phyloP scores from a whole-genome alignment of 2,329 filamentous ascomycete genomes.

The Ploettnerulaceae sp. region DNA sequence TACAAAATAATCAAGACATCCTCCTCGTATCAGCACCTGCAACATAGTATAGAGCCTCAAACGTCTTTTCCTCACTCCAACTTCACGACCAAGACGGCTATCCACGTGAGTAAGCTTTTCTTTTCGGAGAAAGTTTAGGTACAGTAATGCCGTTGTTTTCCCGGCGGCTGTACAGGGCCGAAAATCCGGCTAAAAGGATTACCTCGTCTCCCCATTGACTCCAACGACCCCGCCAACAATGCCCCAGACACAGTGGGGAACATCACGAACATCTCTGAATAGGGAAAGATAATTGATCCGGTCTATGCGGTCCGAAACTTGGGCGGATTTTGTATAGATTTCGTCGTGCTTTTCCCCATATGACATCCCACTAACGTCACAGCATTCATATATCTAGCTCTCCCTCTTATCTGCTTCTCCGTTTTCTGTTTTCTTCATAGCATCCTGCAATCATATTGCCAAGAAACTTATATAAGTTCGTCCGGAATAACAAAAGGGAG shows the following conservation, averaged over 20 bases:
- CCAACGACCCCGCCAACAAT: constrained; percentile 20
- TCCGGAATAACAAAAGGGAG: constrained; percentile 2
- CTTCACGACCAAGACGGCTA: constrained; percentile 9
- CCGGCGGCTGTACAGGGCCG: constrained; percentile 21
- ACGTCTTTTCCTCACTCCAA: neutral
- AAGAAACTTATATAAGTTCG: constrained; percentile 7
- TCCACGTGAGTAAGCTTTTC: constrained; percentile 14
- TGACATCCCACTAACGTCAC: constrained; percentile 12
- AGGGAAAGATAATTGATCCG: constrained; percentile 19
- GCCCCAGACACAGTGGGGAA: constrained; percentile 10
- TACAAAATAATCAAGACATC: neutral
- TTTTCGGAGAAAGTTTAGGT: no score
- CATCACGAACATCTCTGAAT: constrained; percentile 14
- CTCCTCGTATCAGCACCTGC: neutral
- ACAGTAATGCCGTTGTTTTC: constrained; percentile 7
- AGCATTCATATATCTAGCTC: constrained; percentile 11
- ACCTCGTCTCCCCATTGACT: constrained; percentile 3
- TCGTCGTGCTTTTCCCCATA: neutral
- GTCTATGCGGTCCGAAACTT: constrained; percentile 27
- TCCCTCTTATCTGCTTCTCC: constrained; percentile 2
- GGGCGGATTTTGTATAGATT: neutral
- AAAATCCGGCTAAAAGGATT: constrained; percentile 11
- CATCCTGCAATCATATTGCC: constrained; percentile 3
- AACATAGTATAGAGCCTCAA: no score
- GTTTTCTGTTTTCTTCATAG: constrained; percentile 9